Evolutionary conservation across 768 basidiomycete species (phyloP), one percentile per base, ranked within the genome.

Genomic region (Mycena epipterygia): DNA sequence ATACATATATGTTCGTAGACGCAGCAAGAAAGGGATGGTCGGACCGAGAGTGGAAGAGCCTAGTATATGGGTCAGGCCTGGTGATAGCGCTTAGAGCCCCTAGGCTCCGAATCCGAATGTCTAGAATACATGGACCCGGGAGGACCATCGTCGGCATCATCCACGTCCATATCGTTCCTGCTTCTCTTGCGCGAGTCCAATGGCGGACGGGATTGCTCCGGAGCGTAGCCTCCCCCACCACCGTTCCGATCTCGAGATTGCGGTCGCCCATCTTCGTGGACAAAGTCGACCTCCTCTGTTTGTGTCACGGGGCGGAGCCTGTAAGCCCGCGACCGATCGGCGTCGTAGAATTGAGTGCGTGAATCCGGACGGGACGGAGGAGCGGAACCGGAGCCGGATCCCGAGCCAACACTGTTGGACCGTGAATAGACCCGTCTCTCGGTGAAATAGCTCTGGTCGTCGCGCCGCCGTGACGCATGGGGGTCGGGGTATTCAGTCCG

Each of bases 81-180:
- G 79, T 89, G 89, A 77, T 89, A 88, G 68, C 90, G 87, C 83
- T 90, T 90, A 61, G 83, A 78, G 51, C 88, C 84, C 83, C 89
- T 86, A 75, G 89, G 88, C 49, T 69, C 68, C 58, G 57, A n/a
- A 30, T 87, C 86, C 56, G 81, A 75, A 52, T 81, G 78, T 75
- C 84, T 79, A 23, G 79, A 29, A 70, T 84, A 88, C 70, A 77
- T 76, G 68, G 74, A 79, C 79, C 30, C 76, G 82, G 72, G 27
- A 42, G 59, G 60, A 35, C 81, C 84, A 77, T 88, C 87, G 81
- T 86, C 83, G 32, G 87, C 87, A 52, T 81, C 87, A 64, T 90
- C 89, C 55, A 87, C 83, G 46, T 92, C 91, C 89, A 91, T 89
- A 62, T 92, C 91, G 57, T 86, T 86, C 68, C 89, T 84, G 71